Evolutionary conservation across 495 filamentous ascomycete species (phyloP), one percentile per base, ranked within the genome.

Genomic region (Talaromyces liani): DNA sequence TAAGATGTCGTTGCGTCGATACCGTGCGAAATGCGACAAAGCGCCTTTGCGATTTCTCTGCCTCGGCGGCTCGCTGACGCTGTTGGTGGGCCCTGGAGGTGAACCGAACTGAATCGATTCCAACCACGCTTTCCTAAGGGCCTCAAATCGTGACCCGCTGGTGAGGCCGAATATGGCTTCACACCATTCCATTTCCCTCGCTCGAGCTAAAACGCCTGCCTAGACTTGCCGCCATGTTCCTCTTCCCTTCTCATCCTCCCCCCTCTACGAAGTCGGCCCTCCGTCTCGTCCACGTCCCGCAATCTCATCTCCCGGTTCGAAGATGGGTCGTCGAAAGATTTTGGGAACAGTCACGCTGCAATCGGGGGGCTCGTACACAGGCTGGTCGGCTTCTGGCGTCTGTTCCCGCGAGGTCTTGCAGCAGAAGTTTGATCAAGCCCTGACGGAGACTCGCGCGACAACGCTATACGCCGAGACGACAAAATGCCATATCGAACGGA

Each of bases 401-500:
- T 51, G 47, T 51, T 51, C n/a, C 47, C 47, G 16, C 14, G 47
- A 51, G 47, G 5, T 51, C 47, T 51, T 51, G 47, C 47, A 51
- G 47, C 47, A 51, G 47, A 51, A 51, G 47, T 51, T 18, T 51
- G n/a, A 51, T 24, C 47, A 51, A 51, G 47, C 47, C 22, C 47
- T 51, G 47, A 51, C 47, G 47, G 47, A 51, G 47, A 51, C 47
- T 51, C 47, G 47, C 6, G 47, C 16, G 47, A 51, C 47, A 20
- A 51, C 47, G 47, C n/a, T 51, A 1, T 51, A 51, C 47, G 47
- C 47, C 47, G 47, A 51, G 47, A 51, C 47, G 47, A 51, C 47
- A 51, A 20, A 51, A 51, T 51, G 47, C n/a, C 47, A 51, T 51
- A 51, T 51, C 47, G n/a, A 51, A 51, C 47, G 47, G 47, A 51